Percentiles rank a stretch among this genome's conserved stretches.
These are phyloP conservation scores for Clitopilus passeckerianus DNA, from an alignment of 768 basidiomycete species.

Conservation along the genomic window DNA sequence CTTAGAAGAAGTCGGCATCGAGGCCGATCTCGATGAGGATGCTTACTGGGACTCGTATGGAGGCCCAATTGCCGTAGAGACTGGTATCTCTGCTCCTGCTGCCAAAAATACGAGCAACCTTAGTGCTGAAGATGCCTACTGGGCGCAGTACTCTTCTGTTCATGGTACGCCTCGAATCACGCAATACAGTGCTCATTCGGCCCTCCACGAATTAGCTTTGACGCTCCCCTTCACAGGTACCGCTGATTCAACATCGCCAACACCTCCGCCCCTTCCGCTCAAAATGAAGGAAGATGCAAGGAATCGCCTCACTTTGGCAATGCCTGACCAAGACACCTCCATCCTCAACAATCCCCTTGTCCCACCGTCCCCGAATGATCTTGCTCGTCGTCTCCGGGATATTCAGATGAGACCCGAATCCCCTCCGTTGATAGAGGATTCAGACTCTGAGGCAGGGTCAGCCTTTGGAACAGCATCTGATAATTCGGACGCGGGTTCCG, in stretches of 20 bases:
- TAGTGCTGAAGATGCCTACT: conserved; percentile 59
- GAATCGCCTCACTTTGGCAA: conserved; percentile 28
- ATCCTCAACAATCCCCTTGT: conserved; percentile 33
- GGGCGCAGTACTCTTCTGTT: conserved; percentile 67
- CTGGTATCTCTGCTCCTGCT: conserved; percentile 6
- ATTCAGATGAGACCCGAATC: conserved; percentile 17
- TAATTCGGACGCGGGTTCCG: conserved; percentile 1
- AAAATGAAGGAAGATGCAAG: conserved; percentile 20
- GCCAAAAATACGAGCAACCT: conserved; percentile 15
- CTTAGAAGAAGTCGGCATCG: conserved; percentile 22
- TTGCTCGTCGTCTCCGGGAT: conserved; percentile 35
- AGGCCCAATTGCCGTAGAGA: conserved; percentile 22
- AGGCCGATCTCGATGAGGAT: conserved; percentile 41
- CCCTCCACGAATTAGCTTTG: not conserved
- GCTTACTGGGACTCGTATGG: conserved; percentile 71
- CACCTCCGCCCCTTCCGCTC: conserved; percentile 22
- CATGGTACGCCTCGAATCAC: conserved; percentile 45
- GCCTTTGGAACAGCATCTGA: conserved; percentile 4
- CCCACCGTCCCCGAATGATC: conserved; percentile 33
- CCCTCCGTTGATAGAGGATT: conserved; percentile 18
- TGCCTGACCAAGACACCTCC: conserved; percentile 17
- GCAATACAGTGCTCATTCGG: not conserved
- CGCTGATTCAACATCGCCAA: conserved; percentile 69
- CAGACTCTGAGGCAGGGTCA: conserved; percentile 15
- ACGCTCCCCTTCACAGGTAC: conserved; percentile 40